A percentile compares a stretch with the other conserved stretches of the same genome.
Conservation (phyloP, 148 eudicot species). For the Agrostemma githago region DNA sequence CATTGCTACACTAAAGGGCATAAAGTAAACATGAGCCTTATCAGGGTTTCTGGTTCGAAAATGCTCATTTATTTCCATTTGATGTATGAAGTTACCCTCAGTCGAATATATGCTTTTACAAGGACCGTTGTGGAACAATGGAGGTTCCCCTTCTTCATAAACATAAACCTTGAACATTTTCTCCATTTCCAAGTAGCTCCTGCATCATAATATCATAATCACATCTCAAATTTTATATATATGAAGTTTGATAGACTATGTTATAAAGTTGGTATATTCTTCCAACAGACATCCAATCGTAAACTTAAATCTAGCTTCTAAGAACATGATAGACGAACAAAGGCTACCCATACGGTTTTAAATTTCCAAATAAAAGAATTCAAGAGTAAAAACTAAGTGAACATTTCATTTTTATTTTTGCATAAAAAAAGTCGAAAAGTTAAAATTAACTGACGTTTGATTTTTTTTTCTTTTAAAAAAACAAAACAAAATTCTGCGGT, state of each 20-base stretch:
- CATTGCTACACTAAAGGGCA: conserved; percentile 56
- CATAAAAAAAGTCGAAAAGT: too few relatives aligned
- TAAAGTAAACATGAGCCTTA: conserved; percentile 57
- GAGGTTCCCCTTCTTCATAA: conserved; percentile 70
- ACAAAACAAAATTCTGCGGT: too few relatives aligned
- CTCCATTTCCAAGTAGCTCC: conserved; percentile 89
- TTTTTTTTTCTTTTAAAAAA: too few relatives aligned
- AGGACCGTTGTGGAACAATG: conserved; percentile 70
- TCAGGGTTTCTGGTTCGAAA: conserved; percentile 56
- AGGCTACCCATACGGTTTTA: too few relatives aligned
- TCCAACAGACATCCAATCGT: neutral
- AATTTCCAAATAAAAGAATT: too few relatives aligned
- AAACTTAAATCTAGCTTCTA: too few relatives aligned
- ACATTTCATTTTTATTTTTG: too few relatives aligned
- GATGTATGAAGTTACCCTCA: conserved; percentile 65
- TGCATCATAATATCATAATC: conserved; percentile 11
- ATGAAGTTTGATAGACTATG: neutral
- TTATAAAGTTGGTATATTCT: neutral
- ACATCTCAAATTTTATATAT: neutral
- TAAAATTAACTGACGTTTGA: too few relatives aligned
- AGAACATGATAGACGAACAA: too few relatives aligned
- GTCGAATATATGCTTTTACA: conserved; percentile 58
- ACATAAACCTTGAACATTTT: conserved; percentile 55
- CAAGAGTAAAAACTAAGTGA: too few relatives aligned
- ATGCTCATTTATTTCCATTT: conserved; percentile 41